Evolutionary conservation across 78 protist species (phyloP).

Genomic region (Cyanophora paradoxa): DNA sequence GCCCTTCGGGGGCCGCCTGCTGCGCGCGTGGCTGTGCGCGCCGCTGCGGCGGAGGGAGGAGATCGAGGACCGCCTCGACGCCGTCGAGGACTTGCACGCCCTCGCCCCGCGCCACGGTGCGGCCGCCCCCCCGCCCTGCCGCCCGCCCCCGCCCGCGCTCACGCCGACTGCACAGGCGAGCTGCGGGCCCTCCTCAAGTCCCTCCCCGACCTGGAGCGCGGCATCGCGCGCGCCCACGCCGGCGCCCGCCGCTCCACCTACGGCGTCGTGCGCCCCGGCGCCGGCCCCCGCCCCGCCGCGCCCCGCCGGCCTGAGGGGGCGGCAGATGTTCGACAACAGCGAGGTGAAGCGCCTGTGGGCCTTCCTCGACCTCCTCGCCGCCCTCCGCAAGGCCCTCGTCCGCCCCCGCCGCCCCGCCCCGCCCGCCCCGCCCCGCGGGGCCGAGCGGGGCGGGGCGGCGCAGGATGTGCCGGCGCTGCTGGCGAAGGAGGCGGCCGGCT

Average conservation of each 20-base stretch:
- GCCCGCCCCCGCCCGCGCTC: too few relatives aligned
- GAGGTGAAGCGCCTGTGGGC: not conserved
- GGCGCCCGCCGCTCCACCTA: not conserved
- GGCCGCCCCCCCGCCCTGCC: too few relatives aligned
- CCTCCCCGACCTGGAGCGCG: constrained; percentile 39
- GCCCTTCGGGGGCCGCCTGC: constrained; percentile 10
- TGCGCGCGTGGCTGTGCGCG: constrained; percentile 23
- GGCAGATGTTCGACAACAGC: constrained; percentile 21
- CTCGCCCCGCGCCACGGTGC: not conserved
- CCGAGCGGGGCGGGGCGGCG: too few relatives aligned
- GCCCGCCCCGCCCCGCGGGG: too few relatives aligned
- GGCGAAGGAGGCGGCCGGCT: too few relatives aligned
- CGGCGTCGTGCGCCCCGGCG: not conserved
- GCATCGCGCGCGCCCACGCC: constrained; percentile 23
- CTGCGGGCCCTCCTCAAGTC: not conserved
- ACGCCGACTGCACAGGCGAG: too few relatives aligned
- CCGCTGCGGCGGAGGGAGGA: not conserved
- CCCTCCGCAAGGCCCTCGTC: not conserved
- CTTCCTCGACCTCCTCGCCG: not conserved
- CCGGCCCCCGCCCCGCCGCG: too few relatives aligned
- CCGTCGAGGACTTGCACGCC: too few relatives aligned
- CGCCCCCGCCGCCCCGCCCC: not conserved
- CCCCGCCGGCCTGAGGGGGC: too few relatives aligned
- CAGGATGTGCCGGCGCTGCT: not conserved
- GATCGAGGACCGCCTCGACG: constrained; percentile 13